Conservation (phyloP, 176 grass and related monocot genomes). For the Phoenix roebelenii region DNA sequence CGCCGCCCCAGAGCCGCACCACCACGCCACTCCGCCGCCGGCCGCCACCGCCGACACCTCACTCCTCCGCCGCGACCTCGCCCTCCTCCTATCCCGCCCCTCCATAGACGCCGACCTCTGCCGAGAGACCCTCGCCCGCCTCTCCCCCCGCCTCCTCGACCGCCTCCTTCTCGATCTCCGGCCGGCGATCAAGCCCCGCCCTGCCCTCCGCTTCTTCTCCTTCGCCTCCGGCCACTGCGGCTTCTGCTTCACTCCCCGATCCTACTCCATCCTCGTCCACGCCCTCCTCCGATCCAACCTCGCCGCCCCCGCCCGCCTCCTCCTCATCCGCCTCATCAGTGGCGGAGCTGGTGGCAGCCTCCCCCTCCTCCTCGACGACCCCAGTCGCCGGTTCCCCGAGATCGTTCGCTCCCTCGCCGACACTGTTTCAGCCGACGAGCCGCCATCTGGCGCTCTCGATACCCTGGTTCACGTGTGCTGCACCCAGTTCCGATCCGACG, state of each 20-base stretch:
- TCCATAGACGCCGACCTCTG: conserved; percentile 13
- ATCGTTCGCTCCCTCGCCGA: conserved; percentile 20
- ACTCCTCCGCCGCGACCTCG: conserved; percentile 26
- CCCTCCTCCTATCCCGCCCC: conserved; percentile 17
- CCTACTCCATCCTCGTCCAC: conserved; percentile 32
- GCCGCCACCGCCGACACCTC: conserved; percentile 10
- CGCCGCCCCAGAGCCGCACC: conserved; percentile 2
- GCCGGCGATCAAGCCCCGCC: conserved; percentile 12
- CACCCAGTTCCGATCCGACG: conserved; percentile 17
- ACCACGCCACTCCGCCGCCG: too few species aligned
- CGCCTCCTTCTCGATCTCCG: conserved; percentile 8
- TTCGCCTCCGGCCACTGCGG: conserved; percentile 8
- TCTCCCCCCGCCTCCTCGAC: conserved; percentile 4
- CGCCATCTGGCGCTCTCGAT: conserved; percentile 23
- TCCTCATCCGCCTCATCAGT: conserved; percentile 17
- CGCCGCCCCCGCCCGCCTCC: conserved; percentile 27
- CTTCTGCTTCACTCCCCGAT: conserved; percentile 35
- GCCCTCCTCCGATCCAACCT: conserved; percentile 35
- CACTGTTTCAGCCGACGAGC: neutral
- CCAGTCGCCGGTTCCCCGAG: conserved; percentile 2
- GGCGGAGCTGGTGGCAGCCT: neutral
- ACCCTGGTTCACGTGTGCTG: conserved; percentile 43
- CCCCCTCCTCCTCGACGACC: conserved; percentile 2
- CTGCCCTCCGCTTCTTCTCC: conserved; percentile 41
- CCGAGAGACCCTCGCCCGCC: conserved; percentile 13